Conservation (phyloP, 257 asterid species). For the Jasminum sambac region DNA sequence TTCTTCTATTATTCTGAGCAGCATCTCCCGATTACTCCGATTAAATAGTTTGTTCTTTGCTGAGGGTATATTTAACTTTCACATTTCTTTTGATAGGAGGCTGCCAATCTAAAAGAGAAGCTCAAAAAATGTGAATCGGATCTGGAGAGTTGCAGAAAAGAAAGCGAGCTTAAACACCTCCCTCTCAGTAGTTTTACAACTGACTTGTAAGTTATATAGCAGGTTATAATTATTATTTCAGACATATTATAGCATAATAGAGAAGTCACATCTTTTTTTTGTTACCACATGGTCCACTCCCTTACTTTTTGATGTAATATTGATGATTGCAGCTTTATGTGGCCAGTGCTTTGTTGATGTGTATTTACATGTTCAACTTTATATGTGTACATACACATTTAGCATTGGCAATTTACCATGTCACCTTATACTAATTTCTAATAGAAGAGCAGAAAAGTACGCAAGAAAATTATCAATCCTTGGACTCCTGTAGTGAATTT, state of each 20-base stretch:
- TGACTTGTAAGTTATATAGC: constrained; percentile 49
- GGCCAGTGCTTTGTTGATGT: background rate
- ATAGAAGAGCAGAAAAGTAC: background rate
- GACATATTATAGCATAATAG: background rate
- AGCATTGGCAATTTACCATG: too few relatives aligned
- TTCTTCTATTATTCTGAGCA: background rate
- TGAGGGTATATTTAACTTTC: background rate
- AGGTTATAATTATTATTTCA: constrained; percentile 8
- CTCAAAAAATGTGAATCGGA: constrained; percentile 50
- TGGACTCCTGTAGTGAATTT: background rate
- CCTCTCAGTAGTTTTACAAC: constrained; percentile 56
- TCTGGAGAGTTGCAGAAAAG: constrained; percentile 57
- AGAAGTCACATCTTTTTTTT: background rate
- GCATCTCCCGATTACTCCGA: background rate
- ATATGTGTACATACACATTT: too few relatives aligned
- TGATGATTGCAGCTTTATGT: background rate
- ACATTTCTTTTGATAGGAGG: constrained; percentile 46
- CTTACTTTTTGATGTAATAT: background rate
- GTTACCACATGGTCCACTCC: background rate
- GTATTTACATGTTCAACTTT: too few relatives aligned
- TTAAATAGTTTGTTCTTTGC: background rate
- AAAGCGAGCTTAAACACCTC: constrained; percentile 47
- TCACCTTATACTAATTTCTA: background rate
- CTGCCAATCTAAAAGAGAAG: constrained; percentile 56
- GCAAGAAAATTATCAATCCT: background rate